Evolutionary conservation across 2,329 filamentous ascomycete species (phyloP).

Genomic region (Madurella mycetomatis): DNA sequence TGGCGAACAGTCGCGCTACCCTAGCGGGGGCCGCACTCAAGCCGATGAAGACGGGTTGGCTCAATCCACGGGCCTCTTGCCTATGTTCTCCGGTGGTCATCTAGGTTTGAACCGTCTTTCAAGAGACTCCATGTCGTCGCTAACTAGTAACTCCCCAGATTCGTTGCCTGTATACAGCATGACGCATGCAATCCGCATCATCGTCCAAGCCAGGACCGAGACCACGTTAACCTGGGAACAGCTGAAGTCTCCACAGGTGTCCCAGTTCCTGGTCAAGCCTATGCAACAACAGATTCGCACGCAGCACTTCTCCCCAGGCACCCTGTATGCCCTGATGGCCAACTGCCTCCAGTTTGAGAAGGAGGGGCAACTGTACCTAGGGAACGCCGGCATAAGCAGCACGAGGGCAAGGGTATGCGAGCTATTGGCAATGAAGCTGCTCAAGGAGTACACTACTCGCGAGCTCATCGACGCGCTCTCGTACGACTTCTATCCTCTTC

Average conservation of each 20-base stretch:
- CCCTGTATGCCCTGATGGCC: conserved; percentile 84
- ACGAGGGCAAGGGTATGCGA: conserved; percentile 88
- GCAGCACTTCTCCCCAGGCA: conserved; percentile 79
- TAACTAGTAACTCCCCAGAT: conserved; percentile 49
- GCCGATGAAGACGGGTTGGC: conserved; percentile 32
- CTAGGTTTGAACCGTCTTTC: conserved; percentile 51
- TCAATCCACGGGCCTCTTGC: conserved; percentile 46
- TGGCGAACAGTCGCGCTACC: conserved; percentile 30
- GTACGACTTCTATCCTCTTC: conserved; percentile 90
- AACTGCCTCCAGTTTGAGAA: conserved; percentile 93
- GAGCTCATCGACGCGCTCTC: conserved; percentile 92
- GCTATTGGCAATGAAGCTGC: conserved; percentile 78
- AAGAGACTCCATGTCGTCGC: conserved; percentile 3
- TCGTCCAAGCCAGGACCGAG: conserved; percentile 81
- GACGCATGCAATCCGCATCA: conserved; percentile 81
- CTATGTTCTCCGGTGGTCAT: conserved; percentile 75
- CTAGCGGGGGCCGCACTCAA: conserved; percentile 31
- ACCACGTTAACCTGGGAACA: conserved; percentile 94
- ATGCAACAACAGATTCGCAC: conserved; percentile 85
- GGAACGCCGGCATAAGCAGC: conserved; percentile 75
- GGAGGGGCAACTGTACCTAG: conserved; percentile 75
- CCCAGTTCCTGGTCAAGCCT: conserved; percentile 91
- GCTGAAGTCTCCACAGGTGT: conserved; percentile 89
- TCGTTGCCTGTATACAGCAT: conserved; percentile 83
- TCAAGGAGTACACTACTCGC: conserved; percentile 84